Conservation (phyloP, 176 grass and related monocot genomes). For the Canna indica region DNA sequence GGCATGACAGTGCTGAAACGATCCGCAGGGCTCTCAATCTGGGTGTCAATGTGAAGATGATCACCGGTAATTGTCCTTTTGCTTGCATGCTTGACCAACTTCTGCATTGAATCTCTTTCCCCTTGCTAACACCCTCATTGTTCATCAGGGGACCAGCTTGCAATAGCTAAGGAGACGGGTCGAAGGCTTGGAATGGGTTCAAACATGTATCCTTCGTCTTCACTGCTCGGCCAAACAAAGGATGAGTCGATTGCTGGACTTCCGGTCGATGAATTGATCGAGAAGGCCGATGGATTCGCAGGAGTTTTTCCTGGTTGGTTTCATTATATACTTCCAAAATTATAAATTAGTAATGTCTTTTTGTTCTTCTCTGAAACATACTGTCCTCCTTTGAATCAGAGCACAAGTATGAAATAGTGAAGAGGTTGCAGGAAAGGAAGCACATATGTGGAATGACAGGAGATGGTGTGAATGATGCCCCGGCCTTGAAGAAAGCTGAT, state of each 20-base stretch:
- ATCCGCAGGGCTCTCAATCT: slow-evolving; percentile 17
- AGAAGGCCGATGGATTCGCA: slow-evolving; percentile 6
- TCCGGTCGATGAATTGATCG: slow-evolving; percentile 1
- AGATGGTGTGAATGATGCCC: slow-evolving; percentile 94
- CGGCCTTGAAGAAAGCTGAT: slow-evolving; percentile 90
- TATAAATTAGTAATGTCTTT: background rate
- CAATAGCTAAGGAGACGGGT: slow-evolving; percentile 1
- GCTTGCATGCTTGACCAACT: background rate
- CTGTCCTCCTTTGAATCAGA: slow-evolving; percentile 36
- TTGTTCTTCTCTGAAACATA: background rate
- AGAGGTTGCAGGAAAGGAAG: slow-evolving; percentile 93
- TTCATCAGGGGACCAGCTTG: background rate
- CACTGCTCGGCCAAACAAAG: background rate
- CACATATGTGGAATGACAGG: slow-evolving; percentile 98
- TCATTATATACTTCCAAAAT: background rate
- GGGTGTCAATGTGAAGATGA: slow-evolving; percentile 16
- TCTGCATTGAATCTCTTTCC: background rate
- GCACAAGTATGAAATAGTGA: slow-evolving; percentile 97
- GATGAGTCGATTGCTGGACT: slow-evolving; percentile 7
- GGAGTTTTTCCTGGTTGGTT: slow-evolving; percentile 5
- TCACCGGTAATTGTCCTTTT: background rate
- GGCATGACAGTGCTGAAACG: slow-evolving; percentile 8
- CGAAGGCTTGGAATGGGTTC: slow-evolving; percentile 4
- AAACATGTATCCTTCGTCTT: slow-evolving; percentile 6
- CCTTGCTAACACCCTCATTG: background rate